Base-by-base conservation (phyloP, 2,329 filamentous ascomycete species). In the Plenodomus tracheiphilus region DNA sequence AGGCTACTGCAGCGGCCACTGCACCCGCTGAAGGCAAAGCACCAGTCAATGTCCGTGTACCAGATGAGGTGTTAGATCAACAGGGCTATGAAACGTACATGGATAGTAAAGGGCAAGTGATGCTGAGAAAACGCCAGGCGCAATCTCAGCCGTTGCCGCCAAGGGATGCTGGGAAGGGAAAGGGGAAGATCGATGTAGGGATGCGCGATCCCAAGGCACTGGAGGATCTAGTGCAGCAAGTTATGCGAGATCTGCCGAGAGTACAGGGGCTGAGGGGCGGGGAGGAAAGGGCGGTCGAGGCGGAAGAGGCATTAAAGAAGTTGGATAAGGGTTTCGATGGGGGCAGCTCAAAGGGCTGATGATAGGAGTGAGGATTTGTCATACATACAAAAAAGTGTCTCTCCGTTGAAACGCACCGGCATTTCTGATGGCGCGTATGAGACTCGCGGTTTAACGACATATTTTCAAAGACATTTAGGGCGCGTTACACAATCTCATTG, bases 11-110 rank as follows among this genome's bases (percentile, higher is more conserved):
- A 11, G 20, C 52, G 20, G 28, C 51, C 18, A n/a, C 47, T 30
- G 36, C 44, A 32, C 10, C 45, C 42, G 7, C 20, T 41, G 1
- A 58, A 46, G 32, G 40, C 20, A 54, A 55, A 47, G 51, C 58
- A 5, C 56, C 64, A 2, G 59, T 66, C 36, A 68, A 61, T 17
- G 61, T 71, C 21, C 59, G 59, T n/a, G 75, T 79, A 0, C 76
- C 77, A 2, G 68, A 74, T 32, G 77, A 79, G 51, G 76, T 79
- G 1, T 69, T 79, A 8, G 76, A 78, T 43, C 73, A 76, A 39
- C 74, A 77, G 51, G 75, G 75, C 3, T 79, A 79, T 48, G 77
- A 79, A 58, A 79, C 77, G 1, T 79, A 78, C 50, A 77, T 78
- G 74, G 77, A 79, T 40, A 62, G 61, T 25, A 75, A 76, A 49